phyloP scores from a whole-genome alignment of 331 rosid genomes.

The Spiraea crenata region DNA sequence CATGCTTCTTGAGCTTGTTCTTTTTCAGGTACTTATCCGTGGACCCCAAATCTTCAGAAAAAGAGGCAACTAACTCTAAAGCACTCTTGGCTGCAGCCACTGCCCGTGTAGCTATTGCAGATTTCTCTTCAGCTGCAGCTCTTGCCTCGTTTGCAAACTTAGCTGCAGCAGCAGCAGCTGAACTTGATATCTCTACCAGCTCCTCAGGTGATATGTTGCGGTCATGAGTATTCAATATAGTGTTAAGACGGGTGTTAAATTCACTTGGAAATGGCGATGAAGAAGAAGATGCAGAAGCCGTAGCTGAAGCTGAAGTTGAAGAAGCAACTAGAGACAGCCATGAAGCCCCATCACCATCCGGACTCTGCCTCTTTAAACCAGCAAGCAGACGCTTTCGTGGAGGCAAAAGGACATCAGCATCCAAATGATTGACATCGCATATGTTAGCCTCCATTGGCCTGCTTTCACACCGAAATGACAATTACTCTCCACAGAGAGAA shows the following conservation, averaged over 20 bases:
- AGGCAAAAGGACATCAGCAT: conserved; percentile 89
- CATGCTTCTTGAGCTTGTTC: conserved; percentile 85
- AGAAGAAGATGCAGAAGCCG: conserved; percentile 49
- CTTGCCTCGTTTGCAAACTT: conserved; percentile 79
- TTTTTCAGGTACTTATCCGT: conserved; percentile 63
- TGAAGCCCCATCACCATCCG: conserved; percentile 51
- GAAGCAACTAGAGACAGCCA: conserved; percentile 56
- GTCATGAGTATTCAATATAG: conserved; percentile 60
- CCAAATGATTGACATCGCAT: conserved; percentile 73
- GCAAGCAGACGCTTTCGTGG: conserved; percentile 97
- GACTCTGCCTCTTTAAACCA: conserved; percentile 82
- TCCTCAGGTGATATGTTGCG: conserved; percentile 66
- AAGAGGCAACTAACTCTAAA: conserved; percentile 80
- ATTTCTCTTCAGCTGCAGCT: conserved; percentile 78
- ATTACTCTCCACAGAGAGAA: conserved; percentile 35
- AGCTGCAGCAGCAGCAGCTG: conserved; percentile 58
- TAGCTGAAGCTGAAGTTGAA: conserved; percentile 40
- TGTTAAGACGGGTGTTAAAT: conserved; percentile 58
- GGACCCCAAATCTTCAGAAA: conserved; percentile 56
- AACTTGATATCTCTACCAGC: conserved; percentile 65
- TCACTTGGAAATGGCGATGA: conserved; percentile 53
- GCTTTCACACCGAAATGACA: conserved; percentile 36
- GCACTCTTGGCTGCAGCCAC: conserved; percentile 87
- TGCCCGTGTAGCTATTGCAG: conserved; percentile 81
- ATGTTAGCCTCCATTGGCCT: conserved; percentile 69